A percentile compares a stretch with the other conserved stretches of the same genome.
Conservation (phyloP, 768 basidiomycete species). For the Amanita muscaria region DNA sequence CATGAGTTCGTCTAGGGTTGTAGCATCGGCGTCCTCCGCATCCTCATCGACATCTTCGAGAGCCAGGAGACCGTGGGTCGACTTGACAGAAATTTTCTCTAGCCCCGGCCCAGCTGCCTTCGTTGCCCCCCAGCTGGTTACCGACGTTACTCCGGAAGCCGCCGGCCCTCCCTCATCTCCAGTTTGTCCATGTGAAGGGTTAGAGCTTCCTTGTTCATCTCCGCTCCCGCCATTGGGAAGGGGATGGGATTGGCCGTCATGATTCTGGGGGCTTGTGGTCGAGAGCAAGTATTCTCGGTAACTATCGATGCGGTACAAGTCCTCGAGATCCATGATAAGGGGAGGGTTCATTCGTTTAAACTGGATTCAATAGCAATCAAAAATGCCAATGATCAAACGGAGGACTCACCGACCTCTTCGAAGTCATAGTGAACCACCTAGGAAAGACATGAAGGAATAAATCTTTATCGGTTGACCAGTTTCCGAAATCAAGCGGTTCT, state of each 20-base stretch:
- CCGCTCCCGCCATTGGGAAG: background rate
- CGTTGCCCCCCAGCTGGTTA: background rate
- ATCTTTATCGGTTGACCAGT: background rate
- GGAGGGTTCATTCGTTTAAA: background rate
- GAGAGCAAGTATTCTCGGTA: background rate
- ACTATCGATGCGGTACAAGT: background rate
- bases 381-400: background rate
- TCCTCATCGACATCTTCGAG: too few species aligned
- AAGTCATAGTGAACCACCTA: background rate
- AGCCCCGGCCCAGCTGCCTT: too few species aligned
- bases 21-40: too few species aligned
- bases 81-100: too few species aligned
- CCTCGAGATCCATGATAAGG: too few species aligned
- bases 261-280: background rate
- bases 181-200: slow-evolving; percentile 1
- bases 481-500: slow-evolving; percentile 1
- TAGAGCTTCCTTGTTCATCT: slow-evolving; percentile 4
- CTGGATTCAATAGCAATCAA: background rate
- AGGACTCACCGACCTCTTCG: background rate
- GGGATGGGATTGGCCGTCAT: background rate
- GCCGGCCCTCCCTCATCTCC: background rate
- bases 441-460: background rate
- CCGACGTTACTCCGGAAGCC: background rate
- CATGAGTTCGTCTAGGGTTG: too few species aligned
- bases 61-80: too few species aligned